Evolutionary conservation across 352 stramenopile genomes (phyloP), one percentile per base, ranked within the genome.

Genomic region (Pythium dissotocum): DNA sequence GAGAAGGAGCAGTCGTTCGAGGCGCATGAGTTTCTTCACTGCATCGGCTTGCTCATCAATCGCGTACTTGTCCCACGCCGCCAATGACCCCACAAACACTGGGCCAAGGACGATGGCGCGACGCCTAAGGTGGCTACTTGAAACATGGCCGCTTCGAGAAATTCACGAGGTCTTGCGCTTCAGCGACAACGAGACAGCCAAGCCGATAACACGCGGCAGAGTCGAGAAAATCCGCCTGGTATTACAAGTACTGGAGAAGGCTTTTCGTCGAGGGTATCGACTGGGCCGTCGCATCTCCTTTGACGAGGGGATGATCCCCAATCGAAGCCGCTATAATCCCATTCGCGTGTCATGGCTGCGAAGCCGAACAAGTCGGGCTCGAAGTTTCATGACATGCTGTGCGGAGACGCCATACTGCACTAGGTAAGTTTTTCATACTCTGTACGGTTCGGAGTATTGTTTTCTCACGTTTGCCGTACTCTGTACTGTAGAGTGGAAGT

Each of bases 341-440:
- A 24, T 66, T 7, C 40, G 49, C 5, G 60, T 66, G 10, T 66
- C 36, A 66, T 66, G 51, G 32, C 46, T n/a, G 60, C 38, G 24
- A 60, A 66, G 26, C 60, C 51, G 1, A 66, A 32, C 14, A 66
- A 66, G 35, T 51, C 49, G 60, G 49, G 4, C 59, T 33, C 7
- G 0, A 66, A 60, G 36, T 55, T 60, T 58, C 51, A 4, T 60
- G 10, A 66, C 60, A 9, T 60, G 49, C 32, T 66, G 60, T 21
- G 60, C 51, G 10, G 60, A 60, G 49, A 60, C 49, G 5, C 12
- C 60, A 10, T 54, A 62, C 24, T 62, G 56, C 24, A 21, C 56
- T 9, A 38, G 56, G 56, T 62, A 53, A 62, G 38, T 32, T 28
- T 7, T 6, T 62, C 2, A 36, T 18, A 24, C 21, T 35, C 10